Percentiles rank a stretch among this genome's conserved stretches.
Evolutionary conservation across 1,284 basidiomycete genomes (phyloP).

Genomic region (Sporisorium graminicola): DNA sequence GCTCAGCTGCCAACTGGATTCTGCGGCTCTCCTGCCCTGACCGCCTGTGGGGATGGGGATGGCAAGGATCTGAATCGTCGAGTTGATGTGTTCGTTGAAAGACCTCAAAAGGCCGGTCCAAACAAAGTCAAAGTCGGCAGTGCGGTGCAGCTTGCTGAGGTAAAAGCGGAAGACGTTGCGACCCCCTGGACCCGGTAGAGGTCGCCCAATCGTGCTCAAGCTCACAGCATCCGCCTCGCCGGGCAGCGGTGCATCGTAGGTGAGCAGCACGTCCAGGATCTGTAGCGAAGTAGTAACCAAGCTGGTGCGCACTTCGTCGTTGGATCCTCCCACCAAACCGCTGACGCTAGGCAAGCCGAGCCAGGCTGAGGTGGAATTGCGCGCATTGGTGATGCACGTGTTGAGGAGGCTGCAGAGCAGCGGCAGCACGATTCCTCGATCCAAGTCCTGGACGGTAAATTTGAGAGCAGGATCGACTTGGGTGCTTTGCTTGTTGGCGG

Average conservation of each 20-base stretch:
- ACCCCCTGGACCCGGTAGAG: conserved; percentile 28
- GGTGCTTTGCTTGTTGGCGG: conserved; percentile 29
- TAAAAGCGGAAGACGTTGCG: conserved; percentile 64
- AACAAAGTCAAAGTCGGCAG: conserved; percentile 61
- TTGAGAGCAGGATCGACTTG: conserved; percentile 44
- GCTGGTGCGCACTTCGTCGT: conserved; percentile 44
- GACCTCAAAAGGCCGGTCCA: conserved; percentile 39
- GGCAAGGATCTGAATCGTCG: conserved; percentile 44
- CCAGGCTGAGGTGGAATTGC: conserved; percentile 41
- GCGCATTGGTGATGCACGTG: conserved; percentile 53
- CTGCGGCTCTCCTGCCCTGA: conserved; percentile 25
- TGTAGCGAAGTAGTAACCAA: conserved; percentile 57
- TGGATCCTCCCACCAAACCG: conserved; percentile 34
- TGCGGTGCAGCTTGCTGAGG: conserved; percentile 64
- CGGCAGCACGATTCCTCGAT: conserved; percentile 55
- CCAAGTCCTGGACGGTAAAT: conserved; percentile 51
- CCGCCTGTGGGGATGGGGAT: conserved; percentile 34
- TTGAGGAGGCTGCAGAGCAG: conserved; percentile 67
- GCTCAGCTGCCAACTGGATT: conserved; percentile 40
- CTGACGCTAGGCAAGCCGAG: conserved; percentile 32
- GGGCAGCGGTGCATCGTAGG: conserved; percentile 47
- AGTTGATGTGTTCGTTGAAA: conserved; percentile 46
- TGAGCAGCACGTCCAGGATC: conserved; percentile 59
- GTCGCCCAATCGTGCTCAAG: conserved; percentile 37
- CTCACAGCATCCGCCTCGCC: conserved; percentile 34